phyloP scores from a whole-genome alignment of 2,329 filamentous ascomycete genomes.

The Talaromyces amestolkiae region DNA sequence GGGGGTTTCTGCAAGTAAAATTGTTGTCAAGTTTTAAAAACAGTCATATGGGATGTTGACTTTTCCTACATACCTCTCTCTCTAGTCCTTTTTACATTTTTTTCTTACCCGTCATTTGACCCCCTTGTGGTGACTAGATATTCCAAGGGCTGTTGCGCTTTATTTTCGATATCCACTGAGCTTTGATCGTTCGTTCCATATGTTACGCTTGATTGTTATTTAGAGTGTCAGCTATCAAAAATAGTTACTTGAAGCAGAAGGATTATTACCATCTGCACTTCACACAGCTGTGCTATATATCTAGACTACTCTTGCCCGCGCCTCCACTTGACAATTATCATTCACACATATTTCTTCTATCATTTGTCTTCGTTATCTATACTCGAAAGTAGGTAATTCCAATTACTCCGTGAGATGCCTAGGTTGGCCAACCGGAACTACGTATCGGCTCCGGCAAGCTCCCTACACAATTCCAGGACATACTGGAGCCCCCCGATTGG shows the following conservation, averaged over 20 bases:
- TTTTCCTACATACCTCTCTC: background rate
- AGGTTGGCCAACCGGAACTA: background rate
- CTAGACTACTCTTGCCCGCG: background rate
- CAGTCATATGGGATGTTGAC: background rate
- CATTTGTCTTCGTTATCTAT: background rate
- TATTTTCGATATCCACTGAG: constrained; percentile 9
- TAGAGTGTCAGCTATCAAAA: background rate
- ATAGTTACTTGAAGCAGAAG: background rate
- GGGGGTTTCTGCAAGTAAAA: constrained; percentile 45
- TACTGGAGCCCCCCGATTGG: background rate
- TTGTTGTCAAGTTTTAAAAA: constrained; percentile 34
- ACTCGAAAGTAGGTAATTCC: background rate
- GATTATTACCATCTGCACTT: background rate
- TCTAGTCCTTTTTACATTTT: background rate
- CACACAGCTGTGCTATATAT: background rate
- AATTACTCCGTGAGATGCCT: background rate
- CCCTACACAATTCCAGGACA: background rate
- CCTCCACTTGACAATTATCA: background rate
- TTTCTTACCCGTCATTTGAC: background rate
- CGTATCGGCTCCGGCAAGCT: background rate
- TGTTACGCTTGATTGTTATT: background rate
- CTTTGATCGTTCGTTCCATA: background rate
- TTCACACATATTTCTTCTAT: background rate
- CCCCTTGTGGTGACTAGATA: background rate
- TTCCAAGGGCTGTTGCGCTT: background rate